Base-by-base conservation (phyloP, 768 basidiomycete genomes). In the Boletellus sp. region DNA sequence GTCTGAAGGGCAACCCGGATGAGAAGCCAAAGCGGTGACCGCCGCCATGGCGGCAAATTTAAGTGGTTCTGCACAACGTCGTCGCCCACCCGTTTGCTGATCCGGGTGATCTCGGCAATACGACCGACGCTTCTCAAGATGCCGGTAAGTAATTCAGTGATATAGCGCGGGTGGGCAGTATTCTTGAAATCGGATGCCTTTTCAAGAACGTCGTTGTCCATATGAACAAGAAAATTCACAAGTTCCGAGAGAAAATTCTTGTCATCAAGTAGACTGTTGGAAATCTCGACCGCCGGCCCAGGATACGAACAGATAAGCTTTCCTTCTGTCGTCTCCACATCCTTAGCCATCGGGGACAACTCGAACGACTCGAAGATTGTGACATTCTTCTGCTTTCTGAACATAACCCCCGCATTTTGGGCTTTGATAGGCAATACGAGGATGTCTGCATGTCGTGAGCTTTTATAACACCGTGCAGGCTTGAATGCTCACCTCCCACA, bases 371-470 rank as follows among this genome's bases (percentile, higher is more conserved):
- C 44, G 23, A 35, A 45, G 17, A 45, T 45, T 16, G 44, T 45
- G 44, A 36, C 34, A 7, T 45, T 59, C 52, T 54, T 22, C 11
- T 50, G 28, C 46, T 59, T 62, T 41, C 68, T 66, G 13, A 75
- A 50, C 13, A 80, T 59, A 1, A 80, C 45, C 13, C 65, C 75
- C 1, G 79, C 76, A 36, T 80, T 80, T 49, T 79, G 79, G 2
- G 68, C 67, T 7, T 65, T 62, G 20, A 80, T 65, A 6, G 66
- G 64, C 23, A 78, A 63, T n/a, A 61, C 61, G 13, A 72, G 45
- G 23, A 68, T 56, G 42, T 72, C 79, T 78, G 36, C 22, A 12
- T 16, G 17, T 24, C 6, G 10, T 52, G 2, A 55, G 47, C 20
- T 33, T 39, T 10, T 36, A 19, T 5, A 10, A 24, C 6, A 17